Evolutionary conservation across 257 asterid species (phyloP), one percentile per base, ranked within the genome.

Genomic region (Linderniella brevidens): DNA sequence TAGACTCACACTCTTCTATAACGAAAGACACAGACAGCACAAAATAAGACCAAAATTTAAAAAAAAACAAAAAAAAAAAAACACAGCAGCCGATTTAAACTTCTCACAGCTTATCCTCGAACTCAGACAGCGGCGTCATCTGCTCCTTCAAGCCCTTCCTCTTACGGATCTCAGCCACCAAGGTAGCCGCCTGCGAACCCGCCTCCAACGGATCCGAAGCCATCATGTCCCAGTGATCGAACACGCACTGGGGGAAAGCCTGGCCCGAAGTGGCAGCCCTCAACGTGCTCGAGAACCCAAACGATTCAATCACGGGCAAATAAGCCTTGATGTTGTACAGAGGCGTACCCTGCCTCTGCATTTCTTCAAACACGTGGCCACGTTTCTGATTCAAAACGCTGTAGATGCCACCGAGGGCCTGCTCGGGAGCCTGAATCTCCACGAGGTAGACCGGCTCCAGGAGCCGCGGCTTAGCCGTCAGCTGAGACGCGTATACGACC

Each of bases 121-220:
- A 50, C 11, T 50, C 46, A 17, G 55, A 50, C 29, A 50, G 55
- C 17, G 46, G 55, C 0, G 55, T 50, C 46, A 50, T 37, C 46
- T 50, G 46, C 45, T 50, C 46, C 46, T 50, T 50, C 55, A 50
- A 37, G 15, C 54, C 54, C 11, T 49, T 49, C 41, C 54, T 32
- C 41, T 49, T 49, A 0, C 54, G 12, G 12, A 49, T 50, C 6
- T 50, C 55, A 16, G 46, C 55, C 2, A 50, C 55, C 3, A 50
- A 32, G 14, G 35, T 50, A 37, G 55, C 55, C 3, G 46, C 55
- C 46, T 50, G 55, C 5, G 55, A 50, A 9, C 46, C 55, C 2
- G 29, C 1, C 11, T 50, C 55, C 46, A 50, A 6, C 8, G 55
- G 55, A 13, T 50, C 55, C 2, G 55, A 50, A 25, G 43, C 13